phyloP scores from a whole-genome alignment of 768 basidiomycete genomes.

The Suillus americanus region DNA sequence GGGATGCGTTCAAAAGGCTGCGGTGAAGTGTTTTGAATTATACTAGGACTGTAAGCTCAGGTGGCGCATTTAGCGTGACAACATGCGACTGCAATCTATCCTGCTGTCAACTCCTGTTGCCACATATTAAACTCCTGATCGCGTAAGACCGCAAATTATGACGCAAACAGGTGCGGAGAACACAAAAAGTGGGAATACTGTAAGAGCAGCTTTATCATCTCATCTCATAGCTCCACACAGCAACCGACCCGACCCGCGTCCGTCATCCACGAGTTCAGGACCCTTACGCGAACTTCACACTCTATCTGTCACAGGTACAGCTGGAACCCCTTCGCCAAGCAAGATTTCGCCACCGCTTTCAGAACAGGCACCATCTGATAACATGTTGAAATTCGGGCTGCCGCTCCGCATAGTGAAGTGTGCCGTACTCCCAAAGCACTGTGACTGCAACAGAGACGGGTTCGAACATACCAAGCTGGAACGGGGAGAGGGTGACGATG shows the following conservation, averaged over 20 bases:
- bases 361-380: not conserved
- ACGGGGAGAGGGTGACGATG: slow-evolving; percentile 5
- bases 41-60: not conserved
- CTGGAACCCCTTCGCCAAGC: not conserved
- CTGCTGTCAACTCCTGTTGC: not conserved
- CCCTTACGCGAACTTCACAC: not conserved
- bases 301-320: not conserved
- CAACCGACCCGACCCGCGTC: not conserved
- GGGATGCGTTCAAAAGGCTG: not conserved
- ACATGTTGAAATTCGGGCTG: not conserved
- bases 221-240: not conserved
- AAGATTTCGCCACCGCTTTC: not conserved
- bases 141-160: not conserved
- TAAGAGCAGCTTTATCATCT: not conserved
- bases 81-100: not conserved
- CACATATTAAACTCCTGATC: not conserved
- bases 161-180: not conserved
- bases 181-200: not conserved
- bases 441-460: not conserved
- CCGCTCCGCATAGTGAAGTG: not conserved
- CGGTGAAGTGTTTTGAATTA: not conserved
- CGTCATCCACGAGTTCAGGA: not conserved
- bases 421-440: not conserved
- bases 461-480: slow-evolving; percentile 2
- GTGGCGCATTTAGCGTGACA: not conserved